phyloP scores from a whole-genome alignment of 2,329 filamentous ascomycete species.

The Myriosclerotinia scirpicola region DNA sequence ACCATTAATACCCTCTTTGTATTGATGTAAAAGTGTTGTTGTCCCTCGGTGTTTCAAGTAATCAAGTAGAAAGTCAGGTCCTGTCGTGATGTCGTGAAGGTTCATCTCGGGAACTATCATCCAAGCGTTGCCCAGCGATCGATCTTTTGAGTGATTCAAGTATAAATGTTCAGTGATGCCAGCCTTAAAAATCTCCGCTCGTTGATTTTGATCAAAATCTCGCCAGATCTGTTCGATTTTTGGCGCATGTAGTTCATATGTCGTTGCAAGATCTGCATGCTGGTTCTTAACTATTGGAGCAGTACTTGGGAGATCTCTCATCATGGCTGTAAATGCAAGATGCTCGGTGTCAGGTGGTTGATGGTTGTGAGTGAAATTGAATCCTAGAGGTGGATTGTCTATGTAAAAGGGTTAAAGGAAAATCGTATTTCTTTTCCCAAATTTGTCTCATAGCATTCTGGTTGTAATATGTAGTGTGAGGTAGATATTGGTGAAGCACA shows the following conservation, averaged over 20 bases:
- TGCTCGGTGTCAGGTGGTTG: no score
- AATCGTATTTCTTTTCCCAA: no score
- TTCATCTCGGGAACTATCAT: conserved; percentile 49
- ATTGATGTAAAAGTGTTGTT: conserved; percentile 42
- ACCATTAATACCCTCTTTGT: conserved; percentile 38
- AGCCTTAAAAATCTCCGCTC: conserved; percentile 42
- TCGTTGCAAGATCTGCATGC: conserved; percentile 44
- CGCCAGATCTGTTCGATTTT: conserved; percentile 45
- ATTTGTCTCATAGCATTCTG: no score
- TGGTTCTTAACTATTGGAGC: conserved; percentile 36
- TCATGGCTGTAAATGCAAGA: background rate
- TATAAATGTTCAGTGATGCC: conserved; percentile 39
- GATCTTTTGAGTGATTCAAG: no score
- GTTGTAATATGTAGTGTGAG: no score
- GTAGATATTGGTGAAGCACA: no score
- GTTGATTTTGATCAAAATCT: conserved; percentile 42
- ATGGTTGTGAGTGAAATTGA: no score
- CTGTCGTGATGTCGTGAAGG: conserved; percentile 44
- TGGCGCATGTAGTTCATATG: conserved; percentile 43
- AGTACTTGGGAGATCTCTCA: no score
- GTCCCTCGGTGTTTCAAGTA: conserved; percentile 45
- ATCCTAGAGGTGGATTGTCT: no score
- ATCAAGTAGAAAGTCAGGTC: conserved; percentile 44
- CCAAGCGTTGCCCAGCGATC: conserved; percentile 42
- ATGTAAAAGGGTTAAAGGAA: no score